A percentile compares a stretch with the other conserved stretches of the same genome.
These are phyloP conservation scores for Pythium phragmiticola DNA, from an alignment of 352 stramenopile genomes.

Conservation along the genomic window DNA sequence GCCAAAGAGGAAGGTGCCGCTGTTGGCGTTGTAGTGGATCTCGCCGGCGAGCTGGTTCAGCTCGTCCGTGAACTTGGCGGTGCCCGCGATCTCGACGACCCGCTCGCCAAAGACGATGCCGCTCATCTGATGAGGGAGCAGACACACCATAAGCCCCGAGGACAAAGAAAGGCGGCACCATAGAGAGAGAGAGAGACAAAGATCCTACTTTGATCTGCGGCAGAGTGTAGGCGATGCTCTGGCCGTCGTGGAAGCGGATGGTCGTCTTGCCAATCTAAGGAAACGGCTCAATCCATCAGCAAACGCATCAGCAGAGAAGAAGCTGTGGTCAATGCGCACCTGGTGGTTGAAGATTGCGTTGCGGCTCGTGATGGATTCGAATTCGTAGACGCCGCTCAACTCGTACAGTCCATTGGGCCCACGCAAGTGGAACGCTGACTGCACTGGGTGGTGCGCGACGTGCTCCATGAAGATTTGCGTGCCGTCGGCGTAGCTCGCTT, in stretches of 20 bases:
- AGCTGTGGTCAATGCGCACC: slow-evolving; percentile 7
- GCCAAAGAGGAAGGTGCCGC: slow-evolving; percentile 48
- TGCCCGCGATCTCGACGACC: slow-evolving; percentile 62
- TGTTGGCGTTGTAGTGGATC: slow-evolving; percentile 66
- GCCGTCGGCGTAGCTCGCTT: slow-evolving; percentile 69
- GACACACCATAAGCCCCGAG: no score
- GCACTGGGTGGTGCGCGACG: slow-evolving; percentile 67
- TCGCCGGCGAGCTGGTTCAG: slow-evolving; percentile 44
- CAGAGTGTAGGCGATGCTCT: slow-evolving; percentile 60
- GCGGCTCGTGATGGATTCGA: slow-evolving; percentile 62
- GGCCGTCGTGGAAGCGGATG: slow-evolving; percentile 55
- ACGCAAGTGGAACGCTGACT: slow-evolving; percentile 53
- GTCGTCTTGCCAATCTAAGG: slow-evolving; percentile 20
- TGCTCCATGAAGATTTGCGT: slow-evolving; percentile 72
- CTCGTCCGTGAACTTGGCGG: slow-evolving; percentile 50
- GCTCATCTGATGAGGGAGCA: slow-evolving; percentile 40
- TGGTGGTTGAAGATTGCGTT: slow-evolving; percentile 76
- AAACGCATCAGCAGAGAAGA: neutral
- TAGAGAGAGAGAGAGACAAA: neutral
- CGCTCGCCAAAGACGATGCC: slow-evolving; percentile 69
- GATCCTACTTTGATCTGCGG: slow-evolving; percentile 68
- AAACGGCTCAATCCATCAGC: neutral
- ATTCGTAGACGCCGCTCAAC: slow-evolving; percentile 64
- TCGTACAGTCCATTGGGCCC: slow-evolving; percentile 50
- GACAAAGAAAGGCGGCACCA: neutral